Conservation (phyloP, 345 rosid genomes). For the Ceriops decandra region DNA sequence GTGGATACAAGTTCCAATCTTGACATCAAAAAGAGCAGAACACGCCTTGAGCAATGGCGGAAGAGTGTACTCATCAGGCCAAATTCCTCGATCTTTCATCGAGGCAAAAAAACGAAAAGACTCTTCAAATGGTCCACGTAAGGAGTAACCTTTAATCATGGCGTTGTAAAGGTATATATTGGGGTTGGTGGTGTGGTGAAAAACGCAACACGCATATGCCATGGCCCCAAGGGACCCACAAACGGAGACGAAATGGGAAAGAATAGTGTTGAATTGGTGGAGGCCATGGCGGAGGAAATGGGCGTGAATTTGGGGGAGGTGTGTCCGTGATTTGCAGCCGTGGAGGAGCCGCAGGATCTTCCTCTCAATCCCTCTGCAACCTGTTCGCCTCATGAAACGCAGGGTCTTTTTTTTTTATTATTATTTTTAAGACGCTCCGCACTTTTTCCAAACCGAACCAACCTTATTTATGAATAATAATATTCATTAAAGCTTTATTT, state of each 20-base stretch:
- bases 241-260: constrained; percentile 67
- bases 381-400: constrained; percentile 13
- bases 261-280: constrained; percentile 50
- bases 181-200: constrained; percentile 43
- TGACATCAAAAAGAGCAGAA: constrained; percentile 30
- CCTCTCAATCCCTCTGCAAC: constrained; percentile 35
- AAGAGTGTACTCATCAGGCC: constrained; percentile 66
- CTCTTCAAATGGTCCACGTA: constrained; percentile 42
- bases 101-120: constrained; percentile 43
- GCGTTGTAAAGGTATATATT: constrained; percentile 54
- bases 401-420: no score
- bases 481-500: no score
- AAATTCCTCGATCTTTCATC: constrained; percentile 51
- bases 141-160: constrained; percentile 60
- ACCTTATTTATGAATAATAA: no score
- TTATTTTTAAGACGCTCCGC: no score
- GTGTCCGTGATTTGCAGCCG: constrained; percentile 49
- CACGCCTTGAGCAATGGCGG: constrained; percentile 70
- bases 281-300: constrained; percentile 59
- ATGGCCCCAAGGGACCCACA: constrained; percentile 49
- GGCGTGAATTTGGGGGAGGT: constrained; percentile 62
- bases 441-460: no score
- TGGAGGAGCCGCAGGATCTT: constrained; percentile 59
- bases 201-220: constrained; percentile 43
- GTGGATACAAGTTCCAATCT: constrained; percentile 45